Base-by-base conservation (phyloP, 805 yeast genomes). In the Hanseniaspora thailandica region DNA sequence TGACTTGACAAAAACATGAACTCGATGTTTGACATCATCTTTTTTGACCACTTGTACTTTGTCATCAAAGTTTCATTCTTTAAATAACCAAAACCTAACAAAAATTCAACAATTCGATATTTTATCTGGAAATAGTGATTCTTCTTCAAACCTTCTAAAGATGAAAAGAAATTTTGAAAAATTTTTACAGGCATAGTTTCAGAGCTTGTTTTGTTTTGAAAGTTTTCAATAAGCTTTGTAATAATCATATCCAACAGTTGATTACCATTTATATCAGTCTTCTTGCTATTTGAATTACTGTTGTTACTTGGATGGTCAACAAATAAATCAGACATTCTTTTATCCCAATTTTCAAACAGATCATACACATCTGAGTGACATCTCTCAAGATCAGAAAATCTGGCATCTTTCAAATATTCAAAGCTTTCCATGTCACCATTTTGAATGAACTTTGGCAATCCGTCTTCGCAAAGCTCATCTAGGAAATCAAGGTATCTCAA, bases 41-140 rank as follows among this genome's bases (percentile, higher is more conserved):
- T 57, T 0, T 60, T 56, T 12, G 69, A 66, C 78, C 81, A 74
- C 9, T 58, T 47, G 6, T 69, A 66, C 31, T 71, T 70, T 5
- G 66, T 58, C 0, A 77, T 56, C 0, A 68, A 60, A 4, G 52
- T 44, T n/a, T 54, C 54, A 4, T 48, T 50, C 2, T 55, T 52
- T 17, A 58, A 59, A 4, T 46, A 44, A 7, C 50, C 15, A 3
- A 25, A 25, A 1, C 62, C 47, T 2, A 69, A 53, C 4, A 70
- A 47, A 1, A 34, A 38, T 6, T 60, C 30, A 2, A 75, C 43
- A 2, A 74, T 55, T 17, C 58, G 54, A n/a, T 64, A 56, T 35
- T 77, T 60, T 0, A 67, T 66, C 35, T 71, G 71, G 38, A 69
- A 71, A 36, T 69, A 66, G 52, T 74, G 76, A 19, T 58, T 58